Evolutionary conservation across 129 eudicot species (phyloP), one percentile per base, ranked within the genome.

Genomic region (Glebionis coronaria): DNA sequence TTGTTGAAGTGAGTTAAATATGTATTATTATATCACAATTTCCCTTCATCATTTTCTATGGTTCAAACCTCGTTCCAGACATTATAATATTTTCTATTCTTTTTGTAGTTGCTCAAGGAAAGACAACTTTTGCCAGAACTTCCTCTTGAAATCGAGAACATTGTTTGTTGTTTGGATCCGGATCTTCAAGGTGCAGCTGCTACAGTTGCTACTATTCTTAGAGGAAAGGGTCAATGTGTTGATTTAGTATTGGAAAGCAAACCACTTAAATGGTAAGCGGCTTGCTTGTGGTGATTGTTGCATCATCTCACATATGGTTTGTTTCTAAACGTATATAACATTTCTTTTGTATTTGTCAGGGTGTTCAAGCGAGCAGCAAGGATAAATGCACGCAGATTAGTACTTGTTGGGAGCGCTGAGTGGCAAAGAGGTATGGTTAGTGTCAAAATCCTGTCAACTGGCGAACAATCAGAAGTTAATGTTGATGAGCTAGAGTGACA

Each of bases 211-310:
- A 80, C 83, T 5, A 66, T 47, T 27, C 90, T 93, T 49, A 84
- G 98, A 78, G 91, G 69, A 69, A 88, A 84, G 73, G 96, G 98
- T 46, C 97, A 88, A 72, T 79, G 83, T 73, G 97, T 86, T 68
- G 98, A 93, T 76, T 78, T 93, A 80, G 98, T 93, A 49, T 68
- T 93, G 83, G 98, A 93, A 79, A 80, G 70, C 78, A 93, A 86
- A 77, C 92, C 98, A 31, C 86, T 88, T 53, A 93, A 88, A 74
- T 91, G 98, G 98, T 83, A 78, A 12, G 73, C 47, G 28, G 28
- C 12, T 57, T 52, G 29, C 61, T 15, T 50, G 19, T 49, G 45
- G 7, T 66, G 42, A 71, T 18, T 21, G n/a, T 54, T 40, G 47
- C 51, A 12, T 65, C 11, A 44, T 45, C 5, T 60, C 14, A 18